These are phyloP conservation scores for Sarocladium strictum DNA, from an alignment of 2,329 filamentous ascomycete genomes.

Conservation along the genomic window DNA sequence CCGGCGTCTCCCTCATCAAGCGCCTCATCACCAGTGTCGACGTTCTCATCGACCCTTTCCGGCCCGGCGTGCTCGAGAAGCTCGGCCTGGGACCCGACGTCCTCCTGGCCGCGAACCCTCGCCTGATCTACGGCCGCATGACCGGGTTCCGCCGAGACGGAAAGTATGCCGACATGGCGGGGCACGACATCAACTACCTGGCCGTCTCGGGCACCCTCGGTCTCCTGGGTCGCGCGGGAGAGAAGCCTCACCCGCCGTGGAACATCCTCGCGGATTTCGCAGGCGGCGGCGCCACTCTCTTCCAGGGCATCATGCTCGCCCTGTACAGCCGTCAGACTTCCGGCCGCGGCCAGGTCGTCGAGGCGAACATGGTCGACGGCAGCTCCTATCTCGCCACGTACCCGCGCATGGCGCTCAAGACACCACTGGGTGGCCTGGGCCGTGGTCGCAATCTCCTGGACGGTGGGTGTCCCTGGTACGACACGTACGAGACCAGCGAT, in stretches of 20 bases:
- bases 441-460: conserved; percentile 77
- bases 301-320: conserved; percentile 77
- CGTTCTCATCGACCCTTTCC: conserved; percentile 87
- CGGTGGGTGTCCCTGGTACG: conserved; percentile 81
- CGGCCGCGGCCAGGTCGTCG: conserved; percentile 79
- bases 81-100: conserved; percentile 69
- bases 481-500: conserved; percentile 80
- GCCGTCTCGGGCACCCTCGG: conserved; percentile 76
- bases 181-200: conserved; percentile 95
- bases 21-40: conserved; percentile 66
- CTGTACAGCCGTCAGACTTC: conserved; percentile 58
- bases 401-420: conserved; percentile 62
- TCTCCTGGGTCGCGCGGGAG: conserved; percentile 64
- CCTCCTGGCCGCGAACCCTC: conserved; percentile 62
- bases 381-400: conserved; percentile 73
- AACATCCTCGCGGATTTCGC: conserved; percentile 91
- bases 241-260: conserved; percentile 69
- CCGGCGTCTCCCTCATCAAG: conserved; percentile 61
- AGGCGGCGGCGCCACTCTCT: conserved; percentile 76
- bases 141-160: conserved; percentile 87
- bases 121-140: conserved; percentile 77
- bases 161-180: conserved; percentile 80
- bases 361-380: conserved; percentile 97
- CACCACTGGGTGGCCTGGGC: conserved; percentile 52
- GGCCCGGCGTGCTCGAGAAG: conserved; percentile 83